A percentile compares a stretch with the other conserved stretches of the same genome.
These are phyloP conservation scores for Russula sp. DNA, from an alignment of 768 basidiomycete genomes.

Conservation along the genomic window DNA sequence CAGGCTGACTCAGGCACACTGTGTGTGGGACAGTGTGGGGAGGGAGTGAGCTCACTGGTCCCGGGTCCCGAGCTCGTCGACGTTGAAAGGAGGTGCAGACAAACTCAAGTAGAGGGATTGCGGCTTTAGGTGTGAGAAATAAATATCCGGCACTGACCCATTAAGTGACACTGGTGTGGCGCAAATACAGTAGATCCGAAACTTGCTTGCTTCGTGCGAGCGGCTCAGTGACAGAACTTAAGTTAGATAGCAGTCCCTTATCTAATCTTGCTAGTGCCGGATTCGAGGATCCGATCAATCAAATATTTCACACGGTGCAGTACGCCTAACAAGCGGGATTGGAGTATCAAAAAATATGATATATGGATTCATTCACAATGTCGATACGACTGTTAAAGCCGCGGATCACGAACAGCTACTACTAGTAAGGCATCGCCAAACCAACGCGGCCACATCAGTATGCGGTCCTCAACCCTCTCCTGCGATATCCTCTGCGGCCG, in stretches of 20 bases:
- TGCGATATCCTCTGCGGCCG: slow-evolving; percentile 1
- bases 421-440: background rate
- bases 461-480: background rate
- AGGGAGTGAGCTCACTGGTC: background rate
- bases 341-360: background rate
- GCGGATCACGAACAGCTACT: background rate
- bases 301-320: no score
- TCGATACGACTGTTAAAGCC: background rate
- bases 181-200: no score
- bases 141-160: background rate
- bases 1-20: background rate
- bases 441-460: background rate
- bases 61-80: background rate
- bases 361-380: background rate
- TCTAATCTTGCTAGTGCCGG: no score
- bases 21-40: background rate
- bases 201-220: no score
- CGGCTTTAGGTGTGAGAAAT: background rate
- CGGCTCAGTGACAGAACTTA: no score
- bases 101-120: background rate
- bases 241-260: no score
- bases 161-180: no score
- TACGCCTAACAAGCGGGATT: no score
- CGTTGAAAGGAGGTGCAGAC: background rate
- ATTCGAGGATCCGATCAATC: no score